Evolutionary conservation across 495 filamentous ascomycete genomes (phyloP), one percentile per base, ranked within the genome.

Genomic region (Lasiosphaeris hirsuta): DNA sequence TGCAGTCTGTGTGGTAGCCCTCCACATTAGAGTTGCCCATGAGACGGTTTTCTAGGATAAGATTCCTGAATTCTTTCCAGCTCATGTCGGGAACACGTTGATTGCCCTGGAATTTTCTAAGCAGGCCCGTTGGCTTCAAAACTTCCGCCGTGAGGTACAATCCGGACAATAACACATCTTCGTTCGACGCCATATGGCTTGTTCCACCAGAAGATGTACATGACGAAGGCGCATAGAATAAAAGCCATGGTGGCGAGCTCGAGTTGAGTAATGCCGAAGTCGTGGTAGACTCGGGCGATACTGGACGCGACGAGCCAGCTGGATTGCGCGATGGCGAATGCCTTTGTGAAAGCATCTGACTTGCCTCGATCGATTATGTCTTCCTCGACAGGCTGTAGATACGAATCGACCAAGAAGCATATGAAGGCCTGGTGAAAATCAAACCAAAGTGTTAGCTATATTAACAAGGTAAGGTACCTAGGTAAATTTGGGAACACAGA

Each of bases 191-290:
- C 62, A 45, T 71, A 65, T 2, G 73, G 75, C 50, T 78, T 77
- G 33, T 69, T 18, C 35, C 64, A 60, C 75, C 74, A 78, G 7
- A 72, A 41, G 0, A 56, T 10, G 59, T 76, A 78, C 64, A 72
- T 72, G 1, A 50, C 61, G 38, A 70, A 51, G 4, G 72, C 70
- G 33, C 69, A 76, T 1, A 69, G n/a, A 1, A 73, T 62, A 51
- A 69, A 69, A 9, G 65, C 47, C 10, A 74, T 44, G 8, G 71
- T 74, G 38, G 68, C 63, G 1, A 74, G 44, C 40, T 78, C 75
- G 3, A 76, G 62, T 7, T 71, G 19, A 7, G 68, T 66, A 7
- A 77, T 56, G 0, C 72, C 68, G 1, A 72, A 48, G 1, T 57
- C 35, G 7, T 50, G 47, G 17, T 53, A 39, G 17, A 61, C 48